Evolutionary conservation across 176 grass and related monocot genomes (phyloP), one percentile per base, ranked within the genome.

Genomic region (Bonia amplexicaulis): DNA sequence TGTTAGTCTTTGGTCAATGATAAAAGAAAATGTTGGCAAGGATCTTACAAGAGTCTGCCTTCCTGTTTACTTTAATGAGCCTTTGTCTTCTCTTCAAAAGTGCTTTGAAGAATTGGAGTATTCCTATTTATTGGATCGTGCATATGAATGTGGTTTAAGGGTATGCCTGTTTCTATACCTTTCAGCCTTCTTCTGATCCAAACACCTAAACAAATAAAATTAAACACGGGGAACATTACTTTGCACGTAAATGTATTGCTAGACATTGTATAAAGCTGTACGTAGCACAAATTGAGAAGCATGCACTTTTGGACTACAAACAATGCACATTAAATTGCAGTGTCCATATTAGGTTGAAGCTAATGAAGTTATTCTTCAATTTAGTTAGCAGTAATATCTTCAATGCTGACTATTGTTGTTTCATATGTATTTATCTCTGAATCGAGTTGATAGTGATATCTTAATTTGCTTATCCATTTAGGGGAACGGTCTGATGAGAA

Each of bases 81-180:
- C 94, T 40, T 20, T 94, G 16, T 97, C 94, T 7, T 92, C 92
- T 66, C 89, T 97, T 78, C 94, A 97, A 49, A 97, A 97, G 86
- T 97, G 94, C 83, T 97, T 90, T 85, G 94, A 97, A 58, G 94
- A 97, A 31, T 90, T 97, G 88, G 94, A 97, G 79, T 94, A 94
- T 83, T 97, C 94, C n/a, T 79, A 85, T 90, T 86, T 97, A 45
- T 74, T 97, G 83, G 94, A 97, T 84, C 90, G 35, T 31, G 94
- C 94, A 82, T 92, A 92, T 65, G 82, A 93, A 80, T 80, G 82
- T 60, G 89, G 78, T 80, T 80, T 88, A 65, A 74, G 15, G 77
- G 85, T 88, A 82, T 46, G 81, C 26, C 6, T 77, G 54, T 79
- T 81, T 85, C 42, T 81, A 33, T 77, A 64, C 14, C 23, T 79